Conservation (phyloP, 345 rosid species). For the Cardamine occulta region DNA sequence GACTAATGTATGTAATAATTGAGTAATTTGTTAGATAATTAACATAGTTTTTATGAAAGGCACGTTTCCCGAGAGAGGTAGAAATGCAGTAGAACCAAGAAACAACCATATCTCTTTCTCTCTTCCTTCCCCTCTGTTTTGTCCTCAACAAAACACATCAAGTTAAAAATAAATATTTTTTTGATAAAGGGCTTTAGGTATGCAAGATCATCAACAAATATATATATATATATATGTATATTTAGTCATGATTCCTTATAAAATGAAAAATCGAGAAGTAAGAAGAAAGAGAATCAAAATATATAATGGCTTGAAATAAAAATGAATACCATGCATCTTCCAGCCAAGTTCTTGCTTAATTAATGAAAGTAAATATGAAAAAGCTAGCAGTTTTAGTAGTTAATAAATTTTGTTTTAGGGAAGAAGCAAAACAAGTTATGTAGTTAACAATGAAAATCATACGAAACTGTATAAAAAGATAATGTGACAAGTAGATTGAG, state of each 20-base stretch:
- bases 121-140: neutral
- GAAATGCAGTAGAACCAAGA: constrained; percentile 11
- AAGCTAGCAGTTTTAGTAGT: neutral
- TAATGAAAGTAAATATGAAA: neutral
- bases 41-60: constrained; percentile 2
- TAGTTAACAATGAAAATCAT: neutral
- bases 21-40: neutral
- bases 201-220: neutral
- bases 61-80: constrained; percentile 2
- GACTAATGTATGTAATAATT: neutral
- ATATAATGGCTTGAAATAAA: neutral
- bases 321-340: constrained; percentile 1
- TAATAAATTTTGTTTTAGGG: neutral
- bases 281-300: neutral
- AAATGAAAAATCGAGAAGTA: constrained; percentile 12
- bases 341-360: constrained; percentile 5
- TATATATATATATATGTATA: neutral
- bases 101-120: neutral
- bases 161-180: neutral
- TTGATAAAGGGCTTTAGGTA: neutral
- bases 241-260: neutral
- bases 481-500: constrained; percentile 39
- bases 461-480: constrained; percentile 4
- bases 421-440: constrained; percentile 9
- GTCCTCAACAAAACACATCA: neutral